phyloP scores from a whole-genome alignment of 768 basidiomycete species.

The Gyrodon lividus region DNA sequence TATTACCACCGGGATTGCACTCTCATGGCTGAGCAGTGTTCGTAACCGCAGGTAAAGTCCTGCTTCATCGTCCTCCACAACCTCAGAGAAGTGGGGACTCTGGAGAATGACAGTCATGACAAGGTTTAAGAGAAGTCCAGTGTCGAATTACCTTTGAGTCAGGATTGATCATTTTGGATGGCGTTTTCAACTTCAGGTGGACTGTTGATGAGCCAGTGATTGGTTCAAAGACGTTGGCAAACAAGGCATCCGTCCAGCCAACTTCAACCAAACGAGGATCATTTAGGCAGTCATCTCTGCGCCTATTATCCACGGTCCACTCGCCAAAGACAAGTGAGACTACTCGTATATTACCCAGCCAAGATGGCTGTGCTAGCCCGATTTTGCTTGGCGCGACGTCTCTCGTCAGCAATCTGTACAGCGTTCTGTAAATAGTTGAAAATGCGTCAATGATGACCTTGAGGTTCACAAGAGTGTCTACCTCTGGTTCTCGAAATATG shows the following conservation, averaged over 20 bases:
- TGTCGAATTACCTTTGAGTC: slow-evolving; percentile 14
- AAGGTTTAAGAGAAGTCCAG: neutral
- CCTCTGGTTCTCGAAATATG: slow-evolving; percentile 50
- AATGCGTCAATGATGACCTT: neutral
- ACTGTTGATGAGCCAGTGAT: slow-evolving; percentile 12
- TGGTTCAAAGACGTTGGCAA: slow-evolving; percentile 25
- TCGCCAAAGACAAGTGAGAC: slow-evolving; percentile 38
- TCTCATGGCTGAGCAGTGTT: slow-evolving; percentile 21
- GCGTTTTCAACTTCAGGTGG: slow-evolving; percentile 19
- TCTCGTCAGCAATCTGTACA: slow-evolving; percentile 32
- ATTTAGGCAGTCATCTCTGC: slow-evolving; percentile 25
- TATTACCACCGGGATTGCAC: slow-evolving; percentile 39
- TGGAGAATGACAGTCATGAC: slow-evolving; percentile 1
- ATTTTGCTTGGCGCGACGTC: slow-evolving; percentile 30
- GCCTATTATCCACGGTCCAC: slow-evolving; percentile 36
- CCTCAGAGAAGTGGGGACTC: slow-evolving; percentile 19
- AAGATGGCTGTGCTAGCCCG: slow-evolving; percentile 29
- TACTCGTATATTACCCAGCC: slow-evolving; percentile 33
- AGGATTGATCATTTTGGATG: slow-evolving; percentile 14
- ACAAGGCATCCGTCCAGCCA: slow-evolving; percentile 42
- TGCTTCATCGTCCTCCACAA: slow-evolving; percentile 9
- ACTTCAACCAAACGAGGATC: slow-evolving; percentile 37
- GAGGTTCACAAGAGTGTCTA: slow-evolving; percentile 9
- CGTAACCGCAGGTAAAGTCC: slow-evolving; percentile 17
- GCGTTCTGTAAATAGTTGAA: slow-evolving; percentile 18